These are phyloP conservation scores for Cryptococcus sp. DNA, from an alignment of 1,284 basidiomycete genomes.

Conservation along the genomic window DNA sequence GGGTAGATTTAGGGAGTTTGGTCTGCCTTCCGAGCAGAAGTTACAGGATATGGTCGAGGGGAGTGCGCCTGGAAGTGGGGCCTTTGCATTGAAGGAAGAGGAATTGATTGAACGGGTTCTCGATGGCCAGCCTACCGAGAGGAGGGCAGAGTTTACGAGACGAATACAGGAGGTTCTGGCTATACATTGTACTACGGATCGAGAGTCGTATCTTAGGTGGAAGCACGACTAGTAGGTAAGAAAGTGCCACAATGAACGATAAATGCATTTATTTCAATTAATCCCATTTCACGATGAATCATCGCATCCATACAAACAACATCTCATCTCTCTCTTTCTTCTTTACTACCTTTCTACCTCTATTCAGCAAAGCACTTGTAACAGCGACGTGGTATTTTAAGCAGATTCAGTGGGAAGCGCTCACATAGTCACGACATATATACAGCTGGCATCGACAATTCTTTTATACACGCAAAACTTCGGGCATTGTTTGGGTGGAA, in stretches of 20 bases:
- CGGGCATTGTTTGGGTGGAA: too few relatives aligned
- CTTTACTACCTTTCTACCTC: too few relatives aligned
- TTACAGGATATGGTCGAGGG: constrained; percentile 38
- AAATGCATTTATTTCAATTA: too few relatives aligned
- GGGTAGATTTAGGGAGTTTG: constrained; percentile 45
- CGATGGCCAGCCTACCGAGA: constrained; percentile 24
- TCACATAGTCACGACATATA: too few relatives aligned
- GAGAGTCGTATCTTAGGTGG: constrained; percentile 41
- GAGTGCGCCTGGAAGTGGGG: constrained; percentile 35
- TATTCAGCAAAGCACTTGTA: too few relatives aligned
- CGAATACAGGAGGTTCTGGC: constrained; percentile 29
- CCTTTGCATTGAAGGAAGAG: constrained; percentile 40
- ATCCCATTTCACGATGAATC: too few relatives aligned
- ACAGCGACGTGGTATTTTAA: too few relatives aligned
- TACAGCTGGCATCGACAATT: too few relatives aligned
- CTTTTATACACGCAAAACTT: too few relatives aligned
- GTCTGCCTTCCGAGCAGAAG: constrained; percentile 39
- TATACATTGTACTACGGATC: constrained; percentile 30
- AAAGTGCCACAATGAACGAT: neutral
- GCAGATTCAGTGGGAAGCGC: too few relatives aligned
- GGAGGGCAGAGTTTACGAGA: constrained; percentile 25
- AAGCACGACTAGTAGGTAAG: constrained; percentile 3
- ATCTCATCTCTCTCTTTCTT: too few relatives aligned
- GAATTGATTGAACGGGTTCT: constrained; percentile 38
- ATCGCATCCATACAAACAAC: too few relatives aligned